Evolutionary conservation across 2,329 filamentous ascomycete species (phyloP).

Genomic region (Lasiodiplodia theobromae): DNA sequence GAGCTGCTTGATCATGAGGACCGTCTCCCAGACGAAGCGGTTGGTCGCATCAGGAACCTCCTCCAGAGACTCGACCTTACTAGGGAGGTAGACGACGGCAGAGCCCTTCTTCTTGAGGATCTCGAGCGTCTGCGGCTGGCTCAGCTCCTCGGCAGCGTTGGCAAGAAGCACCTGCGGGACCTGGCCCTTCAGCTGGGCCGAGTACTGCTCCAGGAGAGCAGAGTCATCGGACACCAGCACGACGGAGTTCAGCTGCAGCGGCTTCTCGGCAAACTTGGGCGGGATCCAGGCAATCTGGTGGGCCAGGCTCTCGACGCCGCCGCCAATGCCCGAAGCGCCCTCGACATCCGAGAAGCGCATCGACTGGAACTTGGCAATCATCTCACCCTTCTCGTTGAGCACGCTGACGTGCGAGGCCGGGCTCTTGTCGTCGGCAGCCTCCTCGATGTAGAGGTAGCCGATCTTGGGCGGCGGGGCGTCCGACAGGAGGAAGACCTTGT

Average conservation of each 20-base stretch:
- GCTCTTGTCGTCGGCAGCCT: slow-evolving; percentile 37
- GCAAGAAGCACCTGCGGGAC: slow-evolving; percentile 12
- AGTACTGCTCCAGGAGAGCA: slow-evolving; percentile 34
- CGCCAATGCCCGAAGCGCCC: slow-evolving; percentile 35
- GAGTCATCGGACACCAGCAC: slow-evolving; percentile 39
- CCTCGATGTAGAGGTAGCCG: slow-evolving; percentile 45
- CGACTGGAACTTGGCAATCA: slow-evolving; percentile 42
- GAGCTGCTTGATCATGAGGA: slow-evolving; percentile 35
- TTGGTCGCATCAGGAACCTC: slow-evolving; percentile 33
- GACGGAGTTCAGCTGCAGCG: slow-evolving; percentile 37
- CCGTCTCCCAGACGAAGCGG: slow-evolving; percentile 35
- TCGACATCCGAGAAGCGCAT: slow-evolving; percentile 54
- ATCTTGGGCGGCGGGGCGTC: slow-evolving; percentile 40
- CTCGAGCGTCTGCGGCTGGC: slow-evolving; percentile 23
- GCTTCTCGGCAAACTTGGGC: slow-evolving; percentile 42
- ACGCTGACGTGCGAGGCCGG: slow-evolving; percentile 43
- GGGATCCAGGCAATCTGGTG: slow-evolving; percentile 51
- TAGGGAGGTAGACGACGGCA: slow-evolving; percentile 35
- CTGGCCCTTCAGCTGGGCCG: slow-evolving; percentile 32
- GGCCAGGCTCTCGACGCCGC: slow-evolving; percentile 43
- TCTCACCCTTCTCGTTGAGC: slow-evolving; percentile 38
- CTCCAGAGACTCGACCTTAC: slow-evolving; percentile 20
- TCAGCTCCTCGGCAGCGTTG: slow-evolving; percentile 10
- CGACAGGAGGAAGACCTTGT: slow-evolving; percentile 38
- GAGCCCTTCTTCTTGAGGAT: slow-evolving; percentile 26